Conservation (phyloP, 148 eudicot species). For the Pharnaceum exiguum region DNA sequence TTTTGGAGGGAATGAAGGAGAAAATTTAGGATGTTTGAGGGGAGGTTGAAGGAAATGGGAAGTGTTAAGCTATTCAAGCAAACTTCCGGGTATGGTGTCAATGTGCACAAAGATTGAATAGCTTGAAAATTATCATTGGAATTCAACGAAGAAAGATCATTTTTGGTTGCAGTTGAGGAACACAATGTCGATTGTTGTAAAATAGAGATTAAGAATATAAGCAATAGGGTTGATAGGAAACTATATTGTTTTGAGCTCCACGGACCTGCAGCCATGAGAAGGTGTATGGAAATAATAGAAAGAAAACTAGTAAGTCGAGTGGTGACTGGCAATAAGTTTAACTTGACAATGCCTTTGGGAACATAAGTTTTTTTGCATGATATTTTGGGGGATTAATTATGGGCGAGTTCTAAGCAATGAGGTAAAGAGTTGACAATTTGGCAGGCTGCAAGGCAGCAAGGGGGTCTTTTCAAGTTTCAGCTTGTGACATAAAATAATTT, state of each 20-base stretch:
- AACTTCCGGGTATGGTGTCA: conserved; percentile 65
- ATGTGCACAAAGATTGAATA: conserved; percentile 44
- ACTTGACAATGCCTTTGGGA: background rate
- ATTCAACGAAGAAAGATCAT: background rate
- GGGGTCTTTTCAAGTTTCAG: too few species aligned
- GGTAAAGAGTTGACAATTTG: background rate
- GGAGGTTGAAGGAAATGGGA: conserved; percentile 46
- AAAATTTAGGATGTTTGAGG: conserved; percentile 33
- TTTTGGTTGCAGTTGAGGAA: background rate
- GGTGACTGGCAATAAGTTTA: background rate
- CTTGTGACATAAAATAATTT: too few species aligned
- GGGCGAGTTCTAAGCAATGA: background rate
- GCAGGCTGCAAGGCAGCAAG: too few species aligned
- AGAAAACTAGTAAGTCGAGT: too few species aligned
- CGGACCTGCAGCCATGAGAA: conserved; percentile 23
- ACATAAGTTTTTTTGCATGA: conserved; percentile 3
- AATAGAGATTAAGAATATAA: background rate
- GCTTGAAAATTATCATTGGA: conserved; percentile 27
- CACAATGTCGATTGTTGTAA: background rate
- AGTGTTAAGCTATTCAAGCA: conserved; percentile 58
- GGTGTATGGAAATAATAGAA: background rate
- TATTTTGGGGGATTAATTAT: conserved; percentile 1
- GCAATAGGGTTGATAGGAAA: background rate
- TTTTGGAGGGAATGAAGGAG: conserved; percentile 59
- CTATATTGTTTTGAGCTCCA: conserved; percentile 16